Conservation (phyloP, 1,139 yeast species). For the Kodamaea sp. region DNA sequence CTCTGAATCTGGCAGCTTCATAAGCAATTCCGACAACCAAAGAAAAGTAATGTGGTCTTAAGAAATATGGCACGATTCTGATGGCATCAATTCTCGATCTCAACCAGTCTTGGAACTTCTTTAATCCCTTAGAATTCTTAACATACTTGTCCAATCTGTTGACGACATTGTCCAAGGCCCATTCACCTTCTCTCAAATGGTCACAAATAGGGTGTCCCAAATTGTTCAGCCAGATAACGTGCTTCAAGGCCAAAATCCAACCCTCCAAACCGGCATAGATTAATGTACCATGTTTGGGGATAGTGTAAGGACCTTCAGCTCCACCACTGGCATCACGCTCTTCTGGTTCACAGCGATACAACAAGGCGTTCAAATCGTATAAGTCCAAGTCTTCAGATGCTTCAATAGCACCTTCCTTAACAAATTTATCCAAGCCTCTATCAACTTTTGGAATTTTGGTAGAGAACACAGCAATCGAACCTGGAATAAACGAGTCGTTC, state of each 20-base stretch:
- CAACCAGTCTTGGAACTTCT: conserved; percentile 68
- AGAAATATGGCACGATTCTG: conserved; percentile 68
- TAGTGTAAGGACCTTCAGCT: conserved; percentile 64
- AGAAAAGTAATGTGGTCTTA: conserved; percentile 86
- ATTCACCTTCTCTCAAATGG: conserved; percentile 77
- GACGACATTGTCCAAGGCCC: conserved; percentile 85
- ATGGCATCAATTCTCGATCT: conserved; percentile 64
- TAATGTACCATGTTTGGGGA: conserved; percentile 73
- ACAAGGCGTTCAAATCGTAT: conserved; percentile 70
- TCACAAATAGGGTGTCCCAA: conserved; percentile 82
- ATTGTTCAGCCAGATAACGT: conserved; percentile 67
- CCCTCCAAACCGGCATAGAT: conserved; percentile 93
- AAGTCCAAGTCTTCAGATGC: conserved; percentile 64
- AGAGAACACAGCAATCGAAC: conserved; percentile 82
- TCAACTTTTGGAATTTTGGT: conserved; percentile 67
- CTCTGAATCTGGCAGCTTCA: conserved; percentile 73
- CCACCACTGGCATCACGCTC: conserved; percentile 83
- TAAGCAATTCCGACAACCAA: conserved; percentile 78
- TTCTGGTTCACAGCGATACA: conserved; percentile 82
- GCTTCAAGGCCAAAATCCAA: conserved; percentile 72
- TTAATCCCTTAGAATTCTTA: conserved; percentile 45
- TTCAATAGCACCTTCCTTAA: conserved; percentile 71
- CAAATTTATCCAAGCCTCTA: conserved; percentile 56
- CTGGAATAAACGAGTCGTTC: conserved; percentile 72
- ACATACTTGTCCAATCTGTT: conserved; percentile 61